phyloP scores from a whole-genome alignment of 495 filamentous ascomycete species.

The Lepraria neglecta region DNA sequence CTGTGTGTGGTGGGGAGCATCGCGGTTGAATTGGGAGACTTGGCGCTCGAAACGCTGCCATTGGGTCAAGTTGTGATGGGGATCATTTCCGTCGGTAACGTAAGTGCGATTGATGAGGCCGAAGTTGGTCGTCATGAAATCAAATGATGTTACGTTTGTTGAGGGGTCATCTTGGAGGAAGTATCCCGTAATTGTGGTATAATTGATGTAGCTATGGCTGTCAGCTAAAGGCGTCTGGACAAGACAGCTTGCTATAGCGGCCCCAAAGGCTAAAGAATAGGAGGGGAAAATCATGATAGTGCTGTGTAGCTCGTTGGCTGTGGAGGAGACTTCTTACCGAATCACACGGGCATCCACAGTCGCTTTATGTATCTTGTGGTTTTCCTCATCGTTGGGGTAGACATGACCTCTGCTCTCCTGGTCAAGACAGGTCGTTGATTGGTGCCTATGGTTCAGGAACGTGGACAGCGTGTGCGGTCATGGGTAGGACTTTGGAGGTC shows the following conservation, averaged over 20 bases:
- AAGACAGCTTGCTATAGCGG: background rate
- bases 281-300: constrained; percentile 12
- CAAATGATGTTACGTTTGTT: constrained; percentile 58
- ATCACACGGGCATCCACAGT: too few relatives aligned
- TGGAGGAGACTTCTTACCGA: too few relatives aligned
- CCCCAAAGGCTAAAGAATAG: background rate
- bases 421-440: background rate
- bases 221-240: background rate
- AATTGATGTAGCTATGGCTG: constrained; percentile 40
- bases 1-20: constrained; percentile 41
- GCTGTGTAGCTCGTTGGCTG: background rate
- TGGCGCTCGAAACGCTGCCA: constrained; percentile 61
- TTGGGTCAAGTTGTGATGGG: constrained; percentile 44
- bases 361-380: background rate
- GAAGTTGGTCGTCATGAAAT: constrained; percentile 63
- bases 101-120: constrained; percentile 59
- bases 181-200: constrained; percentile 60
- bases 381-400: background rate
- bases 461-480: constrained; percentile 13
- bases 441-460: constrained; percentile 16
- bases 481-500: background rate
- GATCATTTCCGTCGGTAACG: constrained; percentile 37
- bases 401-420: background rate
- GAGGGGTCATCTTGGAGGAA: constrained; percentile 62
- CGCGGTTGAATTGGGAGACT: constrained; percentile 48